These are phyloP conservation scores for Thinopyrum elongatum DNA, from an alignment of 176 grass and related monocot genomes.

Conservation along the genomic window DNA sequence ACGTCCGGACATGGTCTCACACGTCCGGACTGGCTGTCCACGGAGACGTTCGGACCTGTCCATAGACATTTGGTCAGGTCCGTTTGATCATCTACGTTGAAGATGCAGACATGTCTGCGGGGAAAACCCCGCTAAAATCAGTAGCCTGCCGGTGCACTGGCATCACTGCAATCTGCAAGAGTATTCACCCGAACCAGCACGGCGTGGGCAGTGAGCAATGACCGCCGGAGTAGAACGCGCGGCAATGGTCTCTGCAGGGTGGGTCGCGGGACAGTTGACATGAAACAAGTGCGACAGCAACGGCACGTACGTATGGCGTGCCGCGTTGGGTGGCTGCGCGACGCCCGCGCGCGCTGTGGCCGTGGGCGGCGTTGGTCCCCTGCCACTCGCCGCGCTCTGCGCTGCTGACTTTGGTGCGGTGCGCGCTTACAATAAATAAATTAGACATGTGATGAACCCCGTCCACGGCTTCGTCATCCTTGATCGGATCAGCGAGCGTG, in stretches of 20 bases:
- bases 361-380: not conserved
- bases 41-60: too few species aligned
- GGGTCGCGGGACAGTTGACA: constrained; percentile 18
- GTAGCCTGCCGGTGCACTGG: too few species aligned
- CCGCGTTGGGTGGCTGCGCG: constrained; percentile 39
- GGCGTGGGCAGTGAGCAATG: not conserved
- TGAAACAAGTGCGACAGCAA: constrained; percentile 18
- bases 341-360: not conserved
- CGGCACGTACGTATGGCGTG: not conserved
- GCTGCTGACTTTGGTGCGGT: not conserved
- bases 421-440: not conserved
- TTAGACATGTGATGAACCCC: not conserved
- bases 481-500: not conserved
- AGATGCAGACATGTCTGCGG: too few species aligned
- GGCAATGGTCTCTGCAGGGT: not conserved
- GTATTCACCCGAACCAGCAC: not conserved
- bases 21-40: too few species aligned
- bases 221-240: not conserved
- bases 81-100: too few species aligned
- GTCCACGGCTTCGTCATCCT: constrained; percentile 14
- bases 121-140: too few species aligned
- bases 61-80: too few species aligned
- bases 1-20: too few species aligned
- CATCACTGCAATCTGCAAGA: too few species aligned
- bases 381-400: not conserved